A percentile compares a stretch with the other conserved stretches of the same genome.
These are phyloP conservation scores for Nicotiana otophora DNA, from an alignment of 257 asterid species.

Conservation along the genomic window DNA sequence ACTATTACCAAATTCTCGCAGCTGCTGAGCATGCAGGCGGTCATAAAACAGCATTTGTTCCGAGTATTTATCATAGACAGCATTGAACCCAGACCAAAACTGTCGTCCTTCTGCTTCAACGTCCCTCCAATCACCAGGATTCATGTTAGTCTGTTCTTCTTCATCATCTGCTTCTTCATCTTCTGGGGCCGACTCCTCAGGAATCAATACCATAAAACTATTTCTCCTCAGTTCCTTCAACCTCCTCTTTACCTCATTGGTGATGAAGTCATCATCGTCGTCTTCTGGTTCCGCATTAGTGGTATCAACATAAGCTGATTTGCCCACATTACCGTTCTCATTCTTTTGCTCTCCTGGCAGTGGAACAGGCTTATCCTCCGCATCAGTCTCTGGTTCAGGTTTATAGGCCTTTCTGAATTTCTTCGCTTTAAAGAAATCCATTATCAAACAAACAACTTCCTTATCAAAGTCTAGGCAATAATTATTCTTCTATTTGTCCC, in stretches of 20 bases:
- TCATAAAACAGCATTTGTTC: conserved; percentile 76
- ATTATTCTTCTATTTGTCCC: background rate
- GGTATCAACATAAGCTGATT: conserved; percentile 44
- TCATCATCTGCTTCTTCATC: conserved; percentile 59
- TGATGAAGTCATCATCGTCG: conserved; percentile 88
- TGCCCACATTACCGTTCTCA: conserved; percentile 36
- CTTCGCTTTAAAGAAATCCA: conserved; percentile 74
- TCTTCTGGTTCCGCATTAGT: conserved; percentile 60
- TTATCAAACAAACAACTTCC: conserved; percentile 12
- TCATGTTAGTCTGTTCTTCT: conserved; percentile 64
- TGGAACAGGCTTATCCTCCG: conserved; percentile 42
- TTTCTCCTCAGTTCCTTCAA: conserved; percentile 80
- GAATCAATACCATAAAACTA: conserved; percentile 92
- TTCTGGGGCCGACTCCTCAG: conserved; percentile 68
- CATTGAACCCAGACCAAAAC: conserved; percentile 89
- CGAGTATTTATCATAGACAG: conserved; percentile 69
- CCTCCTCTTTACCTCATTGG: conserved; percentile 92
- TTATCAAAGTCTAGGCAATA: background rate
- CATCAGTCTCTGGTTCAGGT: conserved; percentile 29
- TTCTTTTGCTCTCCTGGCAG: conserved; percentile 49
- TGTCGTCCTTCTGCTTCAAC: conserved; percentile 79
- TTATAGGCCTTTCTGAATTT: conserved; percentile 59
- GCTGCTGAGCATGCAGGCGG: conserved; percentile 65
- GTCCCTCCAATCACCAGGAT: conserved; percentile 67
- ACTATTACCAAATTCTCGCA: conserved; percentile 66